A percentile compares a stretch with the other conserved stretches of the same genome.
These are phyloP conservation scores for Piloderma croceum DNA, from an alignment of 768 basidiomycete species.

Conservation along the genomic window DNA sequence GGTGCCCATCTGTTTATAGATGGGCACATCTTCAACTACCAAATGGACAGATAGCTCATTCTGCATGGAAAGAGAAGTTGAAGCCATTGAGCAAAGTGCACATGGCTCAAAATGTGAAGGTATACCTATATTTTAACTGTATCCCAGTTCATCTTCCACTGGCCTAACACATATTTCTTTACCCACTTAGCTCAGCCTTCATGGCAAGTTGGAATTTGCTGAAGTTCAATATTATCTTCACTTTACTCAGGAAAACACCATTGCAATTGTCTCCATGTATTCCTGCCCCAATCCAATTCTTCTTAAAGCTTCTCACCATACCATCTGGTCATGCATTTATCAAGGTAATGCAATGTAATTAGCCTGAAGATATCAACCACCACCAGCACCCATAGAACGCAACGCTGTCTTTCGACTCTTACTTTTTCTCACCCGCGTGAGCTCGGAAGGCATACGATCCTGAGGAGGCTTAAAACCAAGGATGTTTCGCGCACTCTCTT, in stretches of 20 bases:
- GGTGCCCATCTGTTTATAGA: too few species aligned
- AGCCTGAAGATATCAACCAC: too few species aligned
- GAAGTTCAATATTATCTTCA: constrained; percentile 12
- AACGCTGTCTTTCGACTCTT: constrained; percentile 31
- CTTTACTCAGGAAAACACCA: too few species aligned
- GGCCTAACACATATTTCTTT: neutral
- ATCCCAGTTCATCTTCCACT: neutral
- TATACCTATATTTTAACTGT: constrained; percentile 1
- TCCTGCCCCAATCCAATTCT: too few species aligned
- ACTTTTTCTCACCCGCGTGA: constrained; percentile 37
- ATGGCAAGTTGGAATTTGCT: neutral
- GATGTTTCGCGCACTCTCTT: too few species aligned
- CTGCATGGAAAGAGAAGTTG: too few species aligned
- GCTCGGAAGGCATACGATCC: constrained; percentile 26
- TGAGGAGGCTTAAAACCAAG: constrained; percentile 47
- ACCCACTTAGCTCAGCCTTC: constrained; percentile 1
- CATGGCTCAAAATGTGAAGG: neutral
- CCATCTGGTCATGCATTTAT: constrained; percentile 3
- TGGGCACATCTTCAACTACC: constrained; percentile 12
- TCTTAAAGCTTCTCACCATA: neutral
- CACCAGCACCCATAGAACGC: constrained; percentile 23
- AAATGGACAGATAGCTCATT: constrained; percentile 13
- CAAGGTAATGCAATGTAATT: too few species aligned
- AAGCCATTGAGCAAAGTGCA: too few species aligned
- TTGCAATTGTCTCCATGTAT: too few species aligned